These are phyloP conservation scores for Fusarium solani-melongenae DNA, from an alignment of 2,329 filamentous ascomycete genomes.

Conservation along the genomic window DNA sequence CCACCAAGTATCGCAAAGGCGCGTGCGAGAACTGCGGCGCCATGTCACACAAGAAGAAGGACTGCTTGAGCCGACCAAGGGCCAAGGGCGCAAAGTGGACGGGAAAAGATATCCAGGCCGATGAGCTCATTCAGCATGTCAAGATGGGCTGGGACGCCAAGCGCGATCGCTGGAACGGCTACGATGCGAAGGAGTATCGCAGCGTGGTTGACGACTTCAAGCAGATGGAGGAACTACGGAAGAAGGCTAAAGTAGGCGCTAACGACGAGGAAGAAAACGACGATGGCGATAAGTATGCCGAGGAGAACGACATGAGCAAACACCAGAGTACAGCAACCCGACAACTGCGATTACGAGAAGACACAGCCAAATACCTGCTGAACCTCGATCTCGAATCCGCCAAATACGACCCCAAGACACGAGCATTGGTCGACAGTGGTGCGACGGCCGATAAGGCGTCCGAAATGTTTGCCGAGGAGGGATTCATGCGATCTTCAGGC, in stretches of 20 bases:
- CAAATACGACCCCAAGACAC: constrained; percentile 96
- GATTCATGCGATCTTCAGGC: constrained; percentile 87
- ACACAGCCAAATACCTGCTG: constrained; percentile 95
- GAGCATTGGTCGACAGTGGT: constrained; percentile 88
- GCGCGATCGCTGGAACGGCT: constrained; percentile 98
- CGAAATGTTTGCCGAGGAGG: constrained; percentile 88
- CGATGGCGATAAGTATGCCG: constrained; percentile 82
- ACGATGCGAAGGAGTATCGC: constrained; percentile 87
- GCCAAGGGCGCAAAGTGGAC: constrained; percentile 93
- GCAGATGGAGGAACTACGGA: constrained; percentile 81
- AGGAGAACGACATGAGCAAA: constrained; percentile 96
- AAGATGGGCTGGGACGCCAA: constrained; percentile 96
- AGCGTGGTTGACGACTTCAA: constrained; percentile 91
- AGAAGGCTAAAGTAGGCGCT: constrained; percentile 60
- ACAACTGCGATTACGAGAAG: constrained; percentile 91
- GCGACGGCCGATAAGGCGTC: constrained; percentile 84
- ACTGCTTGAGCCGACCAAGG: constrained; percentile 88
- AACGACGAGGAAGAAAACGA: constrained; percentile 65
- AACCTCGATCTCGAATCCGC: constrained; percentile 97
- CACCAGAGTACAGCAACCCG: constrained; percentile 91
- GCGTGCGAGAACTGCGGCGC: constrained; percentile 98
- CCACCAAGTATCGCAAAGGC: constrained; percentile 97
- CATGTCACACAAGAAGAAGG: constrained; percentile 95
- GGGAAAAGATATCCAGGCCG: constrained; percentile 91
- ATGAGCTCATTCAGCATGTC: constrained; percentile 87